phyloP scores from a whole-genome alignment of 2,329 filamentous ascomycete genomes.

The Alternaria sp. region DNA sequence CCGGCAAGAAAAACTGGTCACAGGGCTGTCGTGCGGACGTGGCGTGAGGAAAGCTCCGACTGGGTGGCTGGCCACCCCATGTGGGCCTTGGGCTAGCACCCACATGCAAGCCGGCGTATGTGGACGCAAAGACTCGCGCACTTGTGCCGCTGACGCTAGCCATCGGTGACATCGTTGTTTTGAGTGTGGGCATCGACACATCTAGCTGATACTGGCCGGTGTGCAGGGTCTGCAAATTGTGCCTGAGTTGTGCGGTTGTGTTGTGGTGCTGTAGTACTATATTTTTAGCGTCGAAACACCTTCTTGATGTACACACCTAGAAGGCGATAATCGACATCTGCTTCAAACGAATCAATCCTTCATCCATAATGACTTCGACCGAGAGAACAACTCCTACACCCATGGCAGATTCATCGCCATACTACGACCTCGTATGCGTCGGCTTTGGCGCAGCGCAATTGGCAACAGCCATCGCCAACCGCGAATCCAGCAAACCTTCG shows the following conservation, averaged over 20 bases:
- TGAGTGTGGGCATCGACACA: conserved; percentile 17
- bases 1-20: conserved; percentile 5
- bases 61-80: conserved; percentile 33
- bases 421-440: conserved; percentile 47
- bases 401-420: conserved; percentile 21
- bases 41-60: conserved; percentile 25
- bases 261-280: conserved; percentile 11
- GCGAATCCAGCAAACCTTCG: conserved; percentile 36
- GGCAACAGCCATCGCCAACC: conserved; percentile 48
- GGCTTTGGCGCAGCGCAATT: conserved; percentile 48
- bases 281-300: conserved; percentile 11
- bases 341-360: background rate
- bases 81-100: conserved; percentile 31
- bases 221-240: conserved; percentile 22
- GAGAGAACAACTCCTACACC: conserved; percentile 28
- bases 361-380: conserved; percentile 32
- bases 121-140: conserved; percentile 9
- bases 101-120: conserved; percentile 30
- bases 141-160: conserved; percentile 20
- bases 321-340: background rate
- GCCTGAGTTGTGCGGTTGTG: conserved; percentile 11
- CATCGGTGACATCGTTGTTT: conserved; percentile 31
- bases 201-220: conserved; percentile 17
- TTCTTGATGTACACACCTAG: conserved; percentile 4
- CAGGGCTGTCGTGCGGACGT: conserved; percentile 11